A percentile compares a stretch with the other conserved stretches of the same genome.
Evolutionary conservation across 164 flowering plant species (phyloP).

Genomic region (Magnolia officinalis): DNA sequence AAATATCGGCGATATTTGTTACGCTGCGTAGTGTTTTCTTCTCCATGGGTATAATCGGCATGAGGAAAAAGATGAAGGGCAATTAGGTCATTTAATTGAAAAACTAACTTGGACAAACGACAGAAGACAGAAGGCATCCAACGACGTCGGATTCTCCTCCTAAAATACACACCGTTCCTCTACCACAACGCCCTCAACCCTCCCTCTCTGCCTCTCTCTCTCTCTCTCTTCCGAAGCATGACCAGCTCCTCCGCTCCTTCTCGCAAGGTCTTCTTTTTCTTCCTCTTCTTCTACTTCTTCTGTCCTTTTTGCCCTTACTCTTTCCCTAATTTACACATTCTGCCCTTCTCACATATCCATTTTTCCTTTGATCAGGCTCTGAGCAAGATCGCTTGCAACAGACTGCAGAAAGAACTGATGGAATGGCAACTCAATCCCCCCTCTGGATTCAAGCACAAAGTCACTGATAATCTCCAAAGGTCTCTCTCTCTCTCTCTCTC

Average conservation of each 20-base stretch:
- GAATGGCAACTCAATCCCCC: slow-evolving; percentile 97
- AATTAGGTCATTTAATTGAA: background rate
- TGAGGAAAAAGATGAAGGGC: background rate
- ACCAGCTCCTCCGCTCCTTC: slow-evolving; percentile 25
- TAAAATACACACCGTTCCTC: slow-evolving; percentile 2
- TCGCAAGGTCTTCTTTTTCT: slow-evolving; percentile 20
- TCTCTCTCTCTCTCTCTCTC: slow-evolving; percentile 19
- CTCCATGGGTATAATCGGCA: background rate
- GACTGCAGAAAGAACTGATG: slow-evolving; percentile 83
- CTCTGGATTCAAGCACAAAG: slow-evolving; percentile 71
- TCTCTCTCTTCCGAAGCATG: slow-evolving; percentile 11
- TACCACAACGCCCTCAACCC: background rate
- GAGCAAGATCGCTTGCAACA: slow-evolving; percentile 82
- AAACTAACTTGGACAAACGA: background rate
- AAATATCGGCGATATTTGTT: too few relatives aligned
- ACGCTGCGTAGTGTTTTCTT: too few relatives aligned
- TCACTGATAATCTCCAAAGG: slow-evolving; percentile 91
- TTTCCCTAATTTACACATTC: background rate
- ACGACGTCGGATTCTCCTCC: slow-evolving; percentile 2
- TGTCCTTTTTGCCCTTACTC: background rate
- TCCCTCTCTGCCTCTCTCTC: background rate
- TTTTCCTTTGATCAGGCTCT: slow-evolving; percentile 32
- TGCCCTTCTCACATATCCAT: background rate
- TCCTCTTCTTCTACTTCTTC: background rate
- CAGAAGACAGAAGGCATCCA: background rate